Conservation (phyloP, 805 yeast species). For the Kuraishia hungarica region DNA sequence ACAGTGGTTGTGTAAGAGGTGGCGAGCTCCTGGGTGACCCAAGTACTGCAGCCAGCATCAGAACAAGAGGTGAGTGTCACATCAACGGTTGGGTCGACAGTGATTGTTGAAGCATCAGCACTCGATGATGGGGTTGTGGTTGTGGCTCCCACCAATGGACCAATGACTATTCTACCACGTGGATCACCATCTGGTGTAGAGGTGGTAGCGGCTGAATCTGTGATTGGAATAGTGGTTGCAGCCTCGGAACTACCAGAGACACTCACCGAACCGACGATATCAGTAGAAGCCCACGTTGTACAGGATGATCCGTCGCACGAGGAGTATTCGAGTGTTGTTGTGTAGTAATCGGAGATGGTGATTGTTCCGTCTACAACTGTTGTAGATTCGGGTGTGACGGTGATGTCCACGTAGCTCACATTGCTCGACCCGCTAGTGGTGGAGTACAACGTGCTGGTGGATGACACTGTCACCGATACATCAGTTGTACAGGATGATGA, state of each 20-base stretch:
- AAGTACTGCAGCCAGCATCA: constrained; percentile 12
- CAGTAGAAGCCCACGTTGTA: neutral
- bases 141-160: neutral
- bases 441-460: constrained; percentile 7
- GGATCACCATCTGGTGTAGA: neutral
- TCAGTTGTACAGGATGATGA: constrained; percentile 10
- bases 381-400: constrained; percentile 12
- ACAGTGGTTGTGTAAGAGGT: constrained; percentile 16
- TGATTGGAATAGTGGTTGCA: neutral
- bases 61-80: constrained; percentile 2
- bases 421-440: constrained; percentile 1
- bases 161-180: neutral
- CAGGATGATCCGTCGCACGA: constrained; percentile 8
- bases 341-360: constrained; percentile 9
- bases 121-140: neutral
- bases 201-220: neutral
- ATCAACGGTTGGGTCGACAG: constrained; percentile 4
- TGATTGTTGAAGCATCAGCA: neutral
- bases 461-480: constrained; percentile 10
- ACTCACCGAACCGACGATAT: neutral
- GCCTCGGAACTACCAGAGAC: neutral
- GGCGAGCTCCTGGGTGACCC: constrained; percentile 15
- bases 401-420: constrained; percentile 7
- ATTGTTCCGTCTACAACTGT: constrained; percentile 5
- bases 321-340: constrained; percentile 12